A percentile compares a stretch with the other conserved stretches of the same genome.
phyloP scores from a whole-genome alignment of 768 basidiomycete genomes.

The Lentinula edodes region DNA sequence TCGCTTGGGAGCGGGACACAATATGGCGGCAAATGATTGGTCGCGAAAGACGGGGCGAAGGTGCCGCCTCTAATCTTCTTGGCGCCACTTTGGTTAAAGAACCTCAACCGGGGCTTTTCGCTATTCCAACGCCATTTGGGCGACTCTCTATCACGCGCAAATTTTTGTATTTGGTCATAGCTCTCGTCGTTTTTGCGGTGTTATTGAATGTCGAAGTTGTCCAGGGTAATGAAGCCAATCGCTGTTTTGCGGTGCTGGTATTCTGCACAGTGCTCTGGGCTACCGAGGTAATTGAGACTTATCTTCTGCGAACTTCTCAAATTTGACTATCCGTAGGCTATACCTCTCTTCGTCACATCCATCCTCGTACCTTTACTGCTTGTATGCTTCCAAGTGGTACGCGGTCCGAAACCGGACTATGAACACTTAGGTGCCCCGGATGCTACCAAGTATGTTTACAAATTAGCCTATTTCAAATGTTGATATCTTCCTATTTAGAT shows the following conservation, averaged over 20 bases:
- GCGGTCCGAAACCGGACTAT: slow-evolving; percentile 39
- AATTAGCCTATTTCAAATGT: neutral
- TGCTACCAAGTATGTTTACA: slow-evolving; percentile 70
- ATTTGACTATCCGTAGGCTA: slow-evolving; percentile 54
- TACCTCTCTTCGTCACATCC: slow-evolving; percentile 97
- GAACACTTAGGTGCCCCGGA: slow-evolving; percentile 32
- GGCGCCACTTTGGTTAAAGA: slow-evolving; percentile 45
- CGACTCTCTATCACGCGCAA: slow-evolving; percentile 59
- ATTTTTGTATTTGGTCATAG: slow-evolving; percentile 51
- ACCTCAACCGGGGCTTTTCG: slow-evolving; percentile 40
- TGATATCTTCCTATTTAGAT: slow-evolving; percentile 40
- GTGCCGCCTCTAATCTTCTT: slow-evolving; percentile 21
- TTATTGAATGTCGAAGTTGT: slow-evolving; percentile 60
- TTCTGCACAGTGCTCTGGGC: slow-evolving; percentile 96
- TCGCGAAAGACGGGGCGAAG: slow-evolving; percentile 66
- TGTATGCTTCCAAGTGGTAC: slow-evolving; percentile 78
- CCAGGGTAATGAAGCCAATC: slow-evolving; percentile 67
- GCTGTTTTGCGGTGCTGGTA: slow-evolving; percentile 83
- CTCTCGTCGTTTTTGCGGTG: slow-evolving; percentile 50
- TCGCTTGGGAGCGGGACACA: slow-evolving; percentile 96
- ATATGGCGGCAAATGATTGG: slow-evolving; percentile 97
- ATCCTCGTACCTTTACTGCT: slow-evolving; percentile 83
- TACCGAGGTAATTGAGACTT: slow-evolving; percentile 59
- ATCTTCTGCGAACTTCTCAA: neutral
- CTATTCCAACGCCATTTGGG: slow-evolving; percentile 64